Conservation (phyloP, 148 eudicot species). For the Pharnaceum exiguum region DNA sequence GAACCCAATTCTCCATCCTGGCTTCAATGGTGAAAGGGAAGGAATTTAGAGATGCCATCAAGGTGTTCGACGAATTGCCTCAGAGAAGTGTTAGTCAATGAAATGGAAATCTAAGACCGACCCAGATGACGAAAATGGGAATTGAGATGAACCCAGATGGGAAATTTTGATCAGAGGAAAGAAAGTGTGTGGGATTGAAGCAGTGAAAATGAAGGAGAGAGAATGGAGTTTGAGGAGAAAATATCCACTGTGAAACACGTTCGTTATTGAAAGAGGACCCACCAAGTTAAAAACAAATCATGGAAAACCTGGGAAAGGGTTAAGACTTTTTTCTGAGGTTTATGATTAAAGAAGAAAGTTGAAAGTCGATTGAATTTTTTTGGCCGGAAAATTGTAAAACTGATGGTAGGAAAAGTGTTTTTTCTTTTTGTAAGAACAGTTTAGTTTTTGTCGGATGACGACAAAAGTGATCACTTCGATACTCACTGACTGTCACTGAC, state of each 20-base stretch:
- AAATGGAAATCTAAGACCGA: background rate
- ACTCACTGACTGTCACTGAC: no score
- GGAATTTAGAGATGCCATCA: constrained; percentile 59
- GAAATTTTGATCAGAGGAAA: background rate
- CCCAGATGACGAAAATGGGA: constrained; percentile 8
- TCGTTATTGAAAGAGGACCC: constrained; percentile 2
- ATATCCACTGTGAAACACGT: constrained; percentile 8
- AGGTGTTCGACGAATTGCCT: constrained; percentile 46
- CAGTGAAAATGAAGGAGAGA: background rate
- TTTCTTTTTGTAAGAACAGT: no score
- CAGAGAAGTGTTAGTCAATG: constrained; percentile 13
- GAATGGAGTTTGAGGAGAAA: background rate
- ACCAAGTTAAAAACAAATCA: background rate
- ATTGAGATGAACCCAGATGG: constrained; percentile 7
- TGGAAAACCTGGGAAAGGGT: constrained; percentile 25
- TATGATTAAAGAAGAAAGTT: background rate
- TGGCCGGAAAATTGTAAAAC: no score
- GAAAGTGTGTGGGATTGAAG: background rate
- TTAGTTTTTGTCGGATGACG: no score
- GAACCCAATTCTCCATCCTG: constrained; percentile 35
- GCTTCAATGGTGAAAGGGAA: constrained; percentile 35
- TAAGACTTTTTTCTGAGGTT: constrained; percentile 24
- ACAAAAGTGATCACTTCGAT: no score
- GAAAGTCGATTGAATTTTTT: no score
- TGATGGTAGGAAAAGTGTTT: no score